phyloP scores from a whole-genome alignment of 164 flowering plant species.

The Aristolochia californica region DNA sequence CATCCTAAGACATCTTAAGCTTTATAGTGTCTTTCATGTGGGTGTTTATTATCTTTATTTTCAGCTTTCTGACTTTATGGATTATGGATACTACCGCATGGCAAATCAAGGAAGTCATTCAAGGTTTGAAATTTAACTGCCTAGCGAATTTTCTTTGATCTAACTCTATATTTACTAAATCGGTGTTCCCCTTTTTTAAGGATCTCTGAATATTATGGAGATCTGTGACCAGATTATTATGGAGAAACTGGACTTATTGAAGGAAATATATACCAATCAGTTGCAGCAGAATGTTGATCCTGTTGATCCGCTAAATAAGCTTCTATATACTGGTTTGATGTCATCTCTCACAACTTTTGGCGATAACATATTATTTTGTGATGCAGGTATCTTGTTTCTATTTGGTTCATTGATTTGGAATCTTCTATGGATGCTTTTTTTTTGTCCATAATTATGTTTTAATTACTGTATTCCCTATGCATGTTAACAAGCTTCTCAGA shows the following conservation, averaged over 20 bases:
- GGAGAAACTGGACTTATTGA: conserved; percentile 42
- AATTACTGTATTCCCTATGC: neutral
- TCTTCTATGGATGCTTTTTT: neutral
- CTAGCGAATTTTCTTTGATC: neutral
- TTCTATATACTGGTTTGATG: conserved; percentile 34
- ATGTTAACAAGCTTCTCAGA: conserved; percentile 52
- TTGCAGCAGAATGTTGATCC: conserved; percentile 26
- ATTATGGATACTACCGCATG: conserved; percentile 47
- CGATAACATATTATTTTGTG: conserved; percentile 44
- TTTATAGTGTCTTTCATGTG: neutral
- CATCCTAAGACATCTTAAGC: too few species aligned
- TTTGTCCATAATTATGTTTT: neutral
- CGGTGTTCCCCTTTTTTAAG: conserved; percentile 22
- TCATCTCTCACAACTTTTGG: conserved; percentile 47
- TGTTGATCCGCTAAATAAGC: conserved; percentile 19
- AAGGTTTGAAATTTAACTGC: conserved; percentile 35
- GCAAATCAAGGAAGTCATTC: conserved; percentile 39
- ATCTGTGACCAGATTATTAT: conserved; percentile 39
- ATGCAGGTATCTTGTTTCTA: conserved; percentile 40
- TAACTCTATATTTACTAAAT: neutral
- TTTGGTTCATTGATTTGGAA: conserved; percentile 1
- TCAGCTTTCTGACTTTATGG: conserved; percentile 73
- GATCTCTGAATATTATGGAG: conserved; percentile 52
- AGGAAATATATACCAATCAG: conserved; percentile 29
- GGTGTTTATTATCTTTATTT: conserved; percentile 5